phyloP scores from a whole-genome alignment of 1,139 yeast species.

The Lodderomyces parapsilosis region DNA sequence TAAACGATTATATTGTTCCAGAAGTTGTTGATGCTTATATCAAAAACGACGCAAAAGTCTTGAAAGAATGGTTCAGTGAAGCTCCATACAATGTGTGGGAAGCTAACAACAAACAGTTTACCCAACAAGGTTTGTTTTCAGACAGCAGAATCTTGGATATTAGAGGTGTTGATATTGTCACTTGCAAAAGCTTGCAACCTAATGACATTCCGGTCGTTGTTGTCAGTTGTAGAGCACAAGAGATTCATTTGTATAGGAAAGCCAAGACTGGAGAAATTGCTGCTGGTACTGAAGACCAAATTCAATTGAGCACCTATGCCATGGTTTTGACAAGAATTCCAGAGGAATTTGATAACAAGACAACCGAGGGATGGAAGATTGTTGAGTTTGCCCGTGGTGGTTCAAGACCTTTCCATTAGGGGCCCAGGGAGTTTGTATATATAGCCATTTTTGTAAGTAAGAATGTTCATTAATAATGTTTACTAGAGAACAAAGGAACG shows the following conservation, averaged over 20 bases:
- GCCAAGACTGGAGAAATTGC: slow-evolving; percentile 91
- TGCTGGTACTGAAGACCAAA: slow-evolving; percentile 95
- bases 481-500: neutral
- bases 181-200: slow-evolving; percentile 86
- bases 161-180: slow-evolving; percentile 91
- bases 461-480: too few species aligned
- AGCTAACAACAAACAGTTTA: slow-evolving; percentile 89
- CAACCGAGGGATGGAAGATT: slow-evolving; percentile 97
- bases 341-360: slow-evolving; percentile 84
- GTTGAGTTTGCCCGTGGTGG: slow-evolving; percentile 95
- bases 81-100: slow-evolving; percentile 96
- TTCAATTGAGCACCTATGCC: slow-evolving; percentile 89
- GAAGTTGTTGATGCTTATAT: slow-evolving; percentile 95
- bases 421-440: slow-evolving; percentile 6
- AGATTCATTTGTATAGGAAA: slow-evolving; percentile 84
- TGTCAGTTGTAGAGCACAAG: slow-evolving; percentile 96
- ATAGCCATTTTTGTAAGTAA: slow-evolving; percentile 7
- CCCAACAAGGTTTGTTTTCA: slow-evolving; percentile 87
- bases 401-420: slow-evolving; percentile 79
- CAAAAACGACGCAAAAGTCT: slow-evolving; percentile 80
- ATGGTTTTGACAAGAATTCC: slow-evolving; percentile 93
- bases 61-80: slow-evolving; percentile 92
- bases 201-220: slow-evolving; percentile 92
- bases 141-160: slow-evolving; percentile 93
- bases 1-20: slow-evolving; percentile 91